Evolutionary conservation across 805 yeast genomes (phyloP).

Genomic region (Kazachstania psychrophila): DNA sequence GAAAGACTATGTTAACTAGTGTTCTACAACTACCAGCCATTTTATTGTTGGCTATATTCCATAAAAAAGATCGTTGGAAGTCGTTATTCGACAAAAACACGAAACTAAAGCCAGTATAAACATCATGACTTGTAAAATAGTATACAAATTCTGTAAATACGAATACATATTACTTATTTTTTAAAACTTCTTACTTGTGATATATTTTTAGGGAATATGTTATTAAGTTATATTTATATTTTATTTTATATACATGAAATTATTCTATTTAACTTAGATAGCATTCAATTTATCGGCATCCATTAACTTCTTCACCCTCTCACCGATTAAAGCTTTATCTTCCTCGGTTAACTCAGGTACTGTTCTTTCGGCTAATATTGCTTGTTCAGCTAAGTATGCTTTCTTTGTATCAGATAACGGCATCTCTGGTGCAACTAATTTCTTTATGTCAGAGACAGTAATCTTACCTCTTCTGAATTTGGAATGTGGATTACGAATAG

Average conservation of each 20-base stretch:
- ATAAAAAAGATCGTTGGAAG: constrained; percentile 94
- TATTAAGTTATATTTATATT: neutral
- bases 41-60: constrained; percentile 83
- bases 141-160: too few species aligned
- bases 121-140: neutral
- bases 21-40: constrained; percentile 92
- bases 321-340: constrained; percentile 37
- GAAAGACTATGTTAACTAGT: constrained; percentile 85
- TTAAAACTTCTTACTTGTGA: neutral
- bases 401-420: constrained; percentile 58
- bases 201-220: too few species aligned
- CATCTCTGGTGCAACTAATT: constrained; percentile 63
- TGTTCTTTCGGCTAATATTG: constrained; percentile 34
- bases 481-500: constrained; percentile 71
- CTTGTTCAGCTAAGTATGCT: constrained; percentile 50
- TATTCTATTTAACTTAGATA: too few species aligned
- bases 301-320: constrained; percentile 32
- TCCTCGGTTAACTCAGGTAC: constrained; percentile 34
- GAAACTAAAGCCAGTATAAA: constrained; percentile 1
- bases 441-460: constrained; percentile 52
- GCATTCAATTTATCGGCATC: too few species aligned
- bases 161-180: neutral
- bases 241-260: too few species aligned
- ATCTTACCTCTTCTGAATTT: constrained; percentile 56
- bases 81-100: constrained; percentile 36